A percentile compares a stretch with the other conserved stretches of the same genome.
phyloP scores from a whole-genome alignment of 2,329 filamentous ascomycete species.

The Cercospora sp. region DNA sequence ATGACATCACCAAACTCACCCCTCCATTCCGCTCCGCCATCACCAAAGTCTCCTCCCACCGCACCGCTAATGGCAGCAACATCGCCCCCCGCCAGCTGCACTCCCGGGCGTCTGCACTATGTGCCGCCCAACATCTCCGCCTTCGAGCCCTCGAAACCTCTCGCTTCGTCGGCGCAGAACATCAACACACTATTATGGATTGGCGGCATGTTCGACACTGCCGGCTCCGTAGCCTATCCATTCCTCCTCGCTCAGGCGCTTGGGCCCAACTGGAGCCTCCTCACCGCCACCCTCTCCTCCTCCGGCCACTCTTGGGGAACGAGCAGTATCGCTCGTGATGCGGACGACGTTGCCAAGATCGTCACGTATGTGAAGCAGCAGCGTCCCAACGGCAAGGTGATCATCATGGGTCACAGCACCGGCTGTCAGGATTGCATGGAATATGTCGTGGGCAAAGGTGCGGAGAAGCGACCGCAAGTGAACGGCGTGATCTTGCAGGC shows the following conservation, averaged over 20 bases:
- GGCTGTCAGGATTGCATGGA: conserved; percentile 70
- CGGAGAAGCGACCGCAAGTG: conserved; percentile 53
- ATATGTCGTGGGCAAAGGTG: conserved; percentile 51
- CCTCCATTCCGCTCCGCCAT: background rate
- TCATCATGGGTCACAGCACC: conserved; percentile 69
- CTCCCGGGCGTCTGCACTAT: conserved; percentile 38
- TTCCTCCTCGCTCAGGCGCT: conserved; percentile 52
- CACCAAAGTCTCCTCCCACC: background rate
- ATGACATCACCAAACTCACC: background rate
- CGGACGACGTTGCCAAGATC: conserved; percentile 54
- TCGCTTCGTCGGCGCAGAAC: conserved; percentile 28
- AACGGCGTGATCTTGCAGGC: conserved; percentile 80
- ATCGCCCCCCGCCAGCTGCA: background rate
- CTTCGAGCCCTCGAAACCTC: conserved; percentile 46
- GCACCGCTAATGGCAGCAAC: background rate
- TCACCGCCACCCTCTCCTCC: conserved; percentile 45
- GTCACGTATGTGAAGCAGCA: conserved; percentile 52
- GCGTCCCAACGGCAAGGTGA: conserved; percentile 54
- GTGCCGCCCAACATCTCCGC: conserved; percentile 46
- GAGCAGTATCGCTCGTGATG: conserved; percentile 55
- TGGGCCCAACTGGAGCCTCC: conserved; percentile 54
- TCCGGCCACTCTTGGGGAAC: conserved; percentile 59
- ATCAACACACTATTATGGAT: conserved; percentile 67
- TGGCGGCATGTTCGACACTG: conserved; percentile 69
- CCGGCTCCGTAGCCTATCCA: conserved; percentile 64